A percentile compares a stretch with the other conserved stretches of the same genome.
phyloP scores from a whole-genome alignment of 2,329 filamentous ascomycete species.

The Claviceps spartinae region DNA sequence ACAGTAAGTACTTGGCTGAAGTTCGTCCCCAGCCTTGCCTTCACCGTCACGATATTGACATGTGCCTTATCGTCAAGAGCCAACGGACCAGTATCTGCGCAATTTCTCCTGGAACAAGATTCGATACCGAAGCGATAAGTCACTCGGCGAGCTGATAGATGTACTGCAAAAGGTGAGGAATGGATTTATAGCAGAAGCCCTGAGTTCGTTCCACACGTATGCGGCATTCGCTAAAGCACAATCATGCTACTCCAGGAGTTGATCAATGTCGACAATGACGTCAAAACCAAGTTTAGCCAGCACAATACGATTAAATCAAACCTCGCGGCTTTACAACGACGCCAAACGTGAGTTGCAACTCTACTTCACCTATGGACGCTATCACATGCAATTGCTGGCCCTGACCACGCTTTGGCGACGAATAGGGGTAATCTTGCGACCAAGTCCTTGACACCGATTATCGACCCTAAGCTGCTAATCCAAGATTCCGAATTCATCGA shows the following conservation, averaged over 20 bases:
- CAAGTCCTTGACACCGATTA: constrained; percentile 80
- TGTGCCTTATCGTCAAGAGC: constrained; percentile 43
- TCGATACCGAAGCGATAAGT: constrained; percentile 87
- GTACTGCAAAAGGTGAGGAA: constrained; percentile 64
- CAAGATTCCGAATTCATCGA: constrained; percentile 93
- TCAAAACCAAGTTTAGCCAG: constrained; percentile 86
- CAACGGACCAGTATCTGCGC: constrained; percentile 85
- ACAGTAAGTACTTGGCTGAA: constrained; percentile 47
- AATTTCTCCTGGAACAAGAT: constrained; percentile 95
- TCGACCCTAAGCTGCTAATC: constrained; percentile 67
- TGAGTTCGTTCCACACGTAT: not conserved
- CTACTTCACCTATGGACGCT: not conserved
- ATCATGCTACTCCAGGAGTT: constrained; percentile 50
- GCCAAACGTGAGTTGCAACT: constrained; percentile 55
- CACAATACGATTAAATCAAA: constrained; percentile 87
- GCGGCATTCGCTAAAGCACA: not conserved
- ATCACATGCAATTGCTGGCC: not conserved
- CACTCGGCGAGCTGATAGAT: constrained; percentile 75
- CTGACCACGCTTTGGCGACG: not conserved
- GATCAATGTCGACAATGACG: constrained; percentile 84
- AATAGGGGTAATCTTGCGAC: constrained; percentile 79
- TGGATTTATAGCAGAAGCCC: not conserved
- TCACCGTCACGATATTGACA: not conserved
- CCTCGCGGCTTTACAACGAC: constrained; percentile 67
- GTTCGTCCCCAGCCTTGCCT: constrained; percentile 11